Evolutionary conservation across 208 protist genomes (phyloP).

Genomic region (Balamuthia mandrillaris): DNA sequence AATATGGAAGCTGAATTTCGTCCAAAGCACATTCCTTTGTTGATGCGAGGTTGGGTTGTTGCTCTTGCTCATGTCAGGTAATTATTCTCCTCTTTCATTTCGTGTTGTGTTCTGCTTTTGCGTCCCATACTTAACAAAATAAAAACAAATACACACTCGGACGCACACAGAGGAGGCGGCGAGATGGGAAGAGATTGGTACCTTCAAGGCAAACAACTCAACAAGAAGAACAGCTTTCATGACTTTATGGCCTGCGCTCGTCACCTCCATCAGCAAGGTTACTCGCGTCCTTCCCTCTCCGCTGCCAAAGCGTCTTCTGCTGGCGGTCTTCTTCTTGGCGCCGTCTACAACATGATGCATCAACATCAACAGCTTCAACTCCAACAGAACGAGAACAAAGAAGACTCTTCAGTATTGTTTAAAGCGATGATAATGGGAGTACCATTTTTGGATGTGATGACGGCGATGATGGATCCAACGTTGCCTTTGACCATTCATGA

Average conservation of each 20-base stretch:
- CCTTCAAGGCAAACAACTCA: not conserved
- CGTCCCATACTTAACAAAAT: too few relatives aligned
- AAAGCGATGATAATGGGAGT: constrained; percentile 23
- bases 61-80: constrained; percentile 36
- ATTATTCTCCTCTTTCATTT: not conserved
- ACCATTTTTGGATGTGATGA: constrained; percentile 40
- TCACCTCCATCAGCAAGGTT: not conserved
- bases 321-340: constrained; percentile 29
- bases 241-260: constrained; percentile 13
- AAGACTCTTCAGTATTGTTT: not conserved
- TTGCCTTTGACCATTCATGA: constrained; percentile 45
- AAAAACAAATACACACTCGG: too few relatives aligned
- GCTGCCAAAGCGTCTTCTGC: constrained; percentile 20
- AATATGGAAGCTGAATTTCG: not conserved
- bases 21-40: not conserved
- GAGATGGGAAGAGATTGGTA: constrained; percentile 35
- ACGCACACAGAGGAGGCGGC: constrained; percentile 12
- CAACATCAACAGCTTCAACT: too few relatives aligned
- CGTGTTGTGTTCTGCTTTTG: too few relatives aligned
- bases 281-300: not conserved
- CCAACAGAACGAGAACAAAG: too few relatives aligned
- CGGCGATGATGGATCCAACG: constrained; percentile 38
- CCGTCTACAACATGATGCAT: not conserved
- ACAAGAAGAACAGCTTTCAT: constrained; percentile 30
- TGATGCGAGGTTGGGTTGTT: constrained; percentile 6